These are phyloP conservation scores for Rubroboletus satanas DNA, from an alignment of 768 basidiomycete species.

Conservation along the genomic window DNA sequence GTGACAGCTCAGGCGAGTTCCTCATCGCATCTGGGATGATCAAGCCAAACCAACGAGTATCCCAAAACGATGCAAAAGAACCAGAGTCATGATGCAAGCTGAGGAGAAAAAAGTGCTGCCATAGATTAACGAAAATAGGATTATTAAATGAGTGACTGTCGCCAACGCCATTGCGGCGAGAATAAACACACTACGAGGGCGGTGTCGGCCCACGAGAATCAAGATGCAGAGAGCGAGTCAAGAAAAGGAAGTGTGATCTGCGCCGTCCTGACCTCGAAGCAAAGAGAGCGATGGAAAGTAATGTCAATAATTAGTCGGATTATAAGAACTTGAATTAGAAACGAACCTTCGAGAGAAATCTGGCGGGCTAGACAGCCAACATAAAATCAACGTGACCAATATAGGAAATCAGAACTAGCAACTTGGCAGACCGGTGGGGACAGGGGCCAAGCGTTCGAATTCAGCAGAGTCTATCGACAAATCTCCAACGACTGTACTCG, in stretches of 20 bases:
- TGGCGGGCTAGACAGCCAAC: no score
- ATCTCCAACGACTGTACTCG: not conserved
- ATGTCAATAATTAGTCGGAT: no score
- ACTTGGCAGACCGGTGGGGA: not conserved
- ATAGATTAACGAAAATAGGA: slow-evolving; percentile 9
- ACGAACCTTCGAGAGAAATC: no score
- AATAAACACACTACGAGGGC: not conserved
- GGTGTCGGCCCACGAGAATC: not conserved
- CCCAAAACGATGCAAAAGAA: slow-evolving; percentile 13
- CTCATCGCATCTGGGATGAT: no score
- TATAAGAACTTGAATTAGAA: no score
- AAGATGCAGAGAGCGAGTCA: not conserved
- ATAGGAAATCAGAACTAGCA: not conserved
- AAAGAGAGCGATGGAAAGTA: no score
- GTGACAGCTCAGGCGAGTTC: no score
- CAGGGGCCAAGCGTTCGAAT: not conserved
- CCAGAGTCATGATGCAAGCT: no score
- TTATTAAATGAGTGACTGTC: slow-evolving; percentile 6
- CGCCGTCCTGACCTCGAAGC: no score
- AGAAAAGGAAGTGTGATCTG: no score
- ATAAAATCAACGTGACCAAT: not conserved
- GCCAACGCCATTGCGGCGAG: not conserved
- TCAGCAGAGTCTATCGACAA: not conserved
- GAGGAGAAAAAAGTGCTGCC: not conserved
- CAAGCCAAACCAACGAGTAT: not conserved